These are phyloP conservation scores for Globisporangium carolinianum DNA, from an alignment of 352 stramenopile genomes.

Conservation along the genomic window DNA sequence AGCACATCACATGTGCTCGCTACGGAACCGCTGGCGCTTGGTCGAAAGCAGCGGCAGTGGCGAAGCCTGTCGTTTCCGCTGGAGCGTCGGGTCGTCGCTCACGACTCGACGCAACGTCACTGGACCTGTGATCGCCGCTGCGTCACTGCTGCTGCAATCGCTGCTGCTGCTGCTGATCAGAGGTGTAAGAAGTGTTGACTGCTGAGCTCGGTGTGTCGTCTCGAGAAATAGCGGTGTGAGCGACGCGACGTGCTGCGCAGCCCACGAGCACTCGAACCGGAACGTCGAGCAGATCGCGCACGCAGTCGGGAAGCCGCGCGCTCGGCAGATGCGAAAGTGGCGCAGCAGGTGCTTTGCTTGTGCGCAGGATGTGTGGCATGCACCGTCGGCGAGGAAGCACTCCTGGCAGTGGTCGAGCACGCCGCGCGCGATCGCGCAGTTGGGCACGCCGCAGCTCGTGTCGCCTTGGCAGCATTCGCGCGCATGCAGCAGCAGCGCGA, in stretches of 20 bases:
- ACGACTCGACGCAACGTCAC: constrained; percentile 13
- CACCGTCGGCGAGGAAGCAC: constrained; percentile 28
- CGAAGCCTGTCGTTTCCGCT: background rate
- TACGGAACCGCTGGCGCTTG: constrained; percentile 10
- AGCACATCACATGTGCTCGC: background rate
- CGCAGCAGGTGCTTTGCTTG: constrained; percentile 42
- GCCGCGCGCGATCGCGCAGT: constrained; percentile 39
- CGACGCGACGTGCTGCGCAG: constrained; percentile 25
- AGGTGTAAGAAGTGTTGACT: background rate
- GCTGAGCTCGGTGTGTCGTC: background rate
- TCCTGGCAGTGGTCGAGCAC: constrained; percentile 51
- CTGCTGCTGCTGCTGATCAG: background rate
- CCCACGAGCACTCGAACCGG: constrained; percentile 25
- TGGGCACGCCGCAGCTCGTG: constrained; percentile 20
- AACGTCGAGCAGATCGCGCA: constrained; percentile 27
- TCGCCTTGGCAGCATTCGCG: constrained; percentile 31
- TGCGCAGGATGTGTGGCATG: constrained; percentile 36
- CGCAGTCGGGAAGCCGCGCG: constrained; percentile 14
- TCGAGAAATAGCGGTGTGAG: constrained; percentile 27
- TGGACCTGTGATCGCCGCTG: background rate
- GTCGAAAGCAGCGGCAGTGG: background rate
- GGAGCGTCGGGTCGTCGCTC: constrained; percentile 14
- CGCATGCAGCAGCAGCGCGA: constrained; percentile 38
- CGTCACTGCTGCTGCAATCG: background rate
- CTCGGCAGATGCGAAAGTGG: constrained; percentile 36